Percentiles rank a stretch among this genome's conserved stretches.
Conservation (phyloP, 2,329 filamentous ascomycete species). For the Epichloe gansuensis region DNA sequence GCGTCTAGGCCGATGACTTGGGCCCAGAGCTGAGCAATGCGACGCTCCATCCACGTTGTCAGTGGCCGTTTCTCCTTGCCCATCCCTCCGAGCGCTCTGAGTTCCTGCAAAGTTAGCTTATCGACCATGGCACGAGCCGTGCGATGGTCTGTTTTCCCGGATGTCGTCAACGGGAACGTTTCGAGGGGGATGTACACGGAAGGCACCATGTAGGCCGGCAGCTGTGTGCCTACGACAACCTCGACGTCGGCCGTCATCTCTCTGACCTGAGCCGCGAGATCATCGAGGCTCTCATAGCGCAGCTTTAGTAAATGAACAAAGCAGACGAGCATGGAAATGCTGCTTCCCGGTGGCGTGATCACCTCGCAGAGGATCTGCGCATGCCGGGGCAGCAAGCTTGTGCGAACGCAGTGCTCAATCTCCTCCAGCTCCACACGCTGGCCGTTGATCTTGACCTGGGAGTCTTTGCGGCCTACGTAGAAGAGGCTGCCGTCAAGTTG, state of each 20-base stretch:
- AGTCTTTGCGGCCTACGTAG: constrained; percentile 38
- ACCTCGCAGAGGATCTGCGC: background rate
- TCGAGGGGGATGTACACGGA: background rate
- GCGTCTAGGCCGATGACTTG: constrained; percentile 1
- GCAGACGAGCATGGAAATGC: no score
- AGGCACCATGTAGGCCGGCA: constrained; percentile 1
- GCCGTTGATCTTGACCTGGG: constrained; percentile 42
- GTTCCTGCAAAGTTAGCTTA: no score
- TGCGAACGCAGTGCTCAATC: constrained; percentile 8
- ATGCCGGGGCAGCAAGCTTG: background rate
- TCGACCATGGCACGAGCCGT: no score
- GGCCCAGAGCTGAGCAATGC: constrained; percentile 8
- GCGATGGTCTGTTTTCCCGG: background rate
- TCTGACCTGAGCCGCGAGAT: no score
- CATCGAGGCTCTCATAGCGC: no score
- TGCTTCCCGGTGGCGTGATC: background rate
- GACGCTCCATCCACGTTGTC: background rate
- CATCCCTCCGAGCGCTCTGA: no score
- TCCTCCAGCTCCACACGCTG: constrained; percentile 34
- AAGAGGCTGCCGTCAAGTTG: constrained; percentile 20
- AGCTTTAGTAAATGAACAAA: no score
- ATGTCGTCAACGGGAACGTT: background rate
- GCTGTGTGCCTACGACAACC: no score
- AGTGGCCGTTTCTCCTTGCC: no score
- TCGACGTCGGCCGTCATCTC: no score